Evolutionary conservation across 495 filamentous ascomycete genomes (phyloP), one percentile per base, ranked within the genome.

Genomic region (Xylaria acuta): DNA sequence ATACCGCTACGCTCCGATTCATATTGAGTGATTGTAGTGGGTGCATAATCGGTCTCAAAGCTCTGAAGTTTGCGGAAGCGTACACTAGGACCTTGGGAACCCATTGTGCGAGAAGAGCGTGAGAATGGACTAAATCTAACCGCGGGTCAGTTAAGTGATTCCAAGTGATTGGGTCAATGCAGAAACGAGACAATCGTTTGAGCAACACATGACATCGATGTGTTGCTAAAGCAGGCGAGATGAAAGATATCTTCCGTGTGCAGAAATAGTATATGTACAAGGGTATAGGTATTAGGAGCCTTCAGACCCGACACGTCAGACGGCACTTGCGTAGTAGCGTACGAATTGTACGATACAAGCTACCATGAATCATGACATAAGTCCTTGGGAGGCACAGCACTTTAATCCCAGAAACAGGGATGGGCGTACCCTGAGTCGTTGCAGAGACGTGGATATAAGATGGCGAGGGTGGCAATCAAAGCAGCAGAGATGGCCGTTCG

Each of bases 41-140:
- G 91, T 20, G 94, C 92, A 83, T 97, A 99, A 79, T 98, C 93
- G 36, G 92, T 89, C 66, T 89, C 88, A 84, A 99, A 97, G 74
- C 87, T 90, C 76, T 96, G 93, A 40, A 97, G 85, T 73, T 89
- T 90, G 76, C 92, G 92, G 82, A 98, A 99, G 76, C 92, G 89
- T 38, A 81, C 76, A 69, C 60, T 77, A 11, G 78, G 70, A 14
- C 71, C 63, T 65, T 77, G 73, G 11, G 81, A 71, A 32, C 80
- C 76, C 83, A 85, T 86, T 64, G 77, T 81, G 36, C 22, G 20
- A 30, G 43, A 76, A 49, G 25, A 41, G 22, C 25, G 64, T n/a
- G 53, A 69, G 41, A 51, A 34, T 64, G 41, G 40, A 67, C 38
- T 7, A 72, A 22, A 36, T 72, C 70, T 72, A 72, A 38, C 30